phyloP scores from a whole-genome alignment of 2,329 filamentous ascomycete genomes.

The Aspergillus sp. region DNA sequence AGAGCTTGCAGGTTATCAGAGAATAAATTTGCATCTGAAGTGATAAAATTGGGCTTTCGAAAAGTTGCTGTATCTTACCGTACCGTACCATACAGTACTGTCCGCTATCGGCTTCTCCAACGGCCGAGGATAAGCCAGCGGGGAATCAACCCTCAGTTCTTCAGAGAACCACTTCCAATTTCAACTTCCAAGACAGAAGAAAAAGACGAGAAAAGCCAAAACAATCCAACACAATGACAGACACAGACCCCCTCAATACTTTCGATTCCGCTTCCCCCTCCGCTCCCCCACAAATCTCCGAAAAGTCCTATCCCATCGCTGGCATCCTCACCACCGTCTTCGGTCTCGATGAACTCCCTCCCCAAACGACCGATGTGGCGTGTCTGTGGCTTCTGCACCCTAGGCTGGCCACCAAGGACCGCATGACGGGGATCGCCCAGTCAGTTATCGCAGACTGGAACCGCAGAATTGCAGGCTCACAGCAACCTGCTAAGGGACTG shows the following conservation, averaged over 20 bases:
- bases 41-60: too few relatives aligned
- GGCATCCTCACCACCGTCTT: slow-evolving; percentile 75
- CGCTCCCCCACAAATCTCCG: slow-evolving; percentile 48
- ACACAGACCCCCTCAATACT: slow-evolving; percentile 27
- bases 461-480: slow-evolving; percentile 27
- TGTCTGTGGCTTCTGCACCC: slow-evolving; percentile 92
- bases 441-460: slow-evolving; percentile 65
- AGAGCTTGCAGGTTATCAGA: neutral
- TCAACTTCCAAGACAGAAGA: neutral
- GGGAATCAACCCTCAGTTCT: neutral
- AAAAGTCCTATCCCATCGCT: slow-evolving; percentile 62
- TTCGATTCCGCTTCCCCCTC: slow-evolving; percentile 16
- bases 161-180: neutral
- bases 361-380: slow-evolving; percentile 51
- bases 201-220: neutral
- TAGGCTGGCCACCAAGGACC: slow-evolving; percentile 60
- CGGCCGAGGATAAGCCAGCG: too few relatives aligned
- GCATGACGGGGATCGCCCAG: slow-evolving; percentile 70
- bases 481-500: slow-evolving; percentile 48
- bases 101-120: neutral
- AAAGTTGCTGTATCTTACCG: neutral
- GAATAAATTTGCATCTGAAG: neutral
- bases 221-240: neutral
- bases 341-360: slow-evolving; percentile 68
- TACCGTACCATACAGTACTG: neutral